A percentile compares a stretch with the other conserved stretches of the same genome.
Conservation (phyloP, 495 filamentous ascomycete species). For the Hypoxylon perforatum region DNA sequence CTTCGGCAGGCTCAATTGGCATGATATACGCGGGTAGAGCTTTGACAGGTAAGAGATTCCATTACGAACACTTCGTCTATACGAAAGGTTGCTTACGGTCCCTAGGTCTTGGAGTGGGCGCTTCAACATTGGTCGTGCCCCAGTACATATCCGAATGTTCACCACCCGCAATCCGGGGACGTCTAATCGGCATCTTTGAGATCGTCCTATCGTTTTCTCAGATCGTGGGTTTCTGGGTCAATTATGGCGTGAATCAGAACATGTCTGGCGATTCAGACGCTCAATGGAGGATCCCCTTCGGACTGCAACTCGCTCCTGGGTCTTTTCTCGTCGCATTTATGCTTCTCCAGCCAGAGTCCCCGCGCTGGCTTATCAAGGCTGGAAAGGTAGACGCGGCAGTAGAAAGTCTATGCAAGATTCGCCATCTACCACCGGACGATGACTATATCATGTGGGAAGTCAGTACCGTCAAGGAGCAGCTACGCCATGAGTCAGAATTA, state of each 20-base stretch:
- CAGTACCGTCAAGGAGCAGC: slow-evolving; percentile 18
- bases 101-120: slow-evolving; percentile 53
- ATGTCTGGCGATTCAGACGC: slow-evolving; percentile 49
- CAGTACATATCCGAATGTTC: slow-evolving; percentile 57
- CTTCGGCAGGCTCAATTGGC: no score
- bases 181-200: slow-evolving; percentile 50
- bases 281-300: slow-evolving; percentile 69
- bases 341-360: slow-evolving; percentile 60
- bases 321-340: slow-evolving; percentile 61
- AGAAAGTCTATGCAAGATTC: slow-evolving; percentile 26
- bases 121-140: slow-evolving; percentile 50
- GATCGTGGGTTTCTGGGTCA: slow-evolving; percentile 55
- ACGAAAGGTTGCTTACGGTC: slow-evolving; percentile 27
- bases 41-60: no score
- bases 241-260: slow-evolving; percentile 62
- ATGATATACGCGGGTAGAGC: no score
- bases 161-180: slow-evolving; percentile 54
- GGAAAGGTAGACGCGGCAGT: slow-evolving; percentile 13
- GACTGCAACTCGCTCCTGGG: slow-evolving; percentile 66
- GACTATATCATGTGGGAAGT: slow-evolving; percentile 7
- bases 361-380: slow-evolving; percentile 61
- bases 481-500: no score
- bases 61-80: no score
- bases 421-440: slow-evolving; percentile 14
- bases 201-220: slow-evolving; percentile 37